Evolutionary conservation across 306 rosid species (phyloP).

Genomic region (Herpetospermum pedunculosum): DNA sequence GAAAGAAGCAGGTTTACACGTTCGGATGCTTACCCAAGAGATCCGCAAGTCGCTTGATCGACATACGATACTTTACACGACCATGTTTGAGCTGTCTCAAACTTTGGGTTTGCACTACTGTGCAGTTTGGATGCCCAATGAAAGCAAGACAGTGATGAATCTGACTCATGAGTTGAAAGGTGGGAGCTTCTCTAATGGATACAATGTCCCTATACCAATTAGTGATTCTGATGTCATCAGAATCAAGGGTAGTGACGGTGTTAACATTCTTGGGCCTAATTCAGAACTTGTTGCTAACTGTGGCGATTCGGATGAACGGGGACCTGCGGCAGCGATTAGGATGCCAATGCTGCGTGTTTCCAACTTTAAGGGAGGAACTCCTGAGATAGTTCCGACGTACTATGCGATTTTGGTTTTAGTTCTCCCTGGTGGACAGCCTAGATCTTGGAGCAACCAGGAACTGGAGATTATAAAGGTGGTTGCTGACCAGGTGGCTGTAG

Average conservation of each 20-base stretch:
- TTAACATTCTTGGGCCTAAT: slow-evolving; percentile 51
- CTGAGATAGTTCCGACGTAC: slow-evolving; percentile 70
- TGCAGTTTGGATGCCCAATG: slow-evolving; percentile 99
- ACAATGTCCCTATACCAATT: slow-evolving; percentile 45
- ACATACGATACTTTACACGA: slow-evolving; percentile 74
- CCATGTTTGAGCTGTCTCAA: slow-evolving; percentile 84
- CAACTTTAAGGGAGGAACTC: slow-evolving; percentile 94
- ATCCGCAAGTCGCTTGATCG: slow-evolving; percentile 92
- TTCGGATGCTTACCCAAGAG: slow-evolving; percentile 97
- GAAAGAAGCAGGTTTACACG: slow-evolving; percentile 81
- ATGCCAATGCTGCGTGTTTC: slow-evolving; percentile 97
- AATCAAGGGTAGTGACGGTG: slow-evolving; percentile 52
- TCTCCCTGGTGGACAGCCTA: slow-evolving; percentile 66
- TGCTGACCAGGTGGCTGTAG: slow-evolving; percentile 99
- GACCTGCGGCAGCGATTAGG: slow-evolving; percentile 85
- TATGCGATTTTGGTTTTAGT: slow-evolving; percentile 84
- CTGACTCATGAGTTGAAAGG: slow-evolving; percentile 72
- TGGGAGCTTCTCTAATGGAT: slow-evolving; percentile 30
- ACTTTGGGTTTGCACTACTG: slow-evolving; percentile 85
- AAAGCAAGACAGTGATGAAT: slow-evolving; percentile 65
- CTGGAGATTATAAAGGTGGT: slow-evolving; percentile 91
- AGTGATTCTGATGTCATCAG: slow-evolving; percentile 52
- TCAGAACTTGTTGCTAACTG: slow-evolving; percentile 68
- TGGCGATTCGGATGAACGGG: slow-evolving; percentile 49
- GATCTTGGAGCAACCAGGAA: slow-evolving; percentile 84